Evolutionary conservation across 768 basidiomycete species (phyloP).

Genomic region (Suillus discolor): DNA sequence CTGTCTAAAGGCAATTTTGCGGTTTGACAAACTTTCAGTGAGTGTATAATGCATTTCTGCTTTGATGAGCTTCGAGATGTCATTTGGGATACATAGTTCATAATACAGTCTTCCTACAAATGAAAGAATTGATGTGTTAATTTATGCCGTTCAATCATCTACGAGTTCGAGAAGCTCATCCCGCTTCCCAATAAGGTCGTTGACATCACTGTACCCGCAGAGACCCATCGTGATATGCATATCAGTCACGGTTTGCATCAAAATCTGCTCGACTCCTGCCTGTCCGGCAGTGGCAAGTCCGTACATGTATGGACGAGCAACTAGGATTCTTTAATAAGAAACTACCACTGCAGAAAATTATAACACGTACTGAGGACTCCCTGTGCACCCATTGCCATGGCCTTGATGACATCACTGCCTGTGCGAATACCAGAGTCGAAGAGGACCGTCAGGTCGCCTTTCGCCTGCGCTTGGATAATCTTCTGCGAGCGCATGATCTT

Average conservation of each 20-base stretch:
- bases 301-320: slow-evolving; percentile 77
- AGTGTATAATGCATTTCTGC: neutral
- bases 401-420: slow-evolving; percentile 83
- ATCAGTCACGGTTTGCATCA: slow-evolving; percentile 69
- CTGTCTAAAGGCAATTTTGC: neutral
- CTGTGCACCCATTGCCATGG: slow-evolving; percentile 84
- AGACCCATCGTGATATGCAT: slow-evolving; percentile 66
- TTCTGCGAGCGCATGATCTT: slow-evolving; percentile 64
- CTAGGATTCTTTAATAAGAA: slow-evolving; percentile 33
- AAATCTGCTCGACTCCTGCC: slow-evolving; percentile 73
- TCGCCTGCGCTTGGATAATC: slow-evolving; percentile 56
- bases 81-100: neutral
- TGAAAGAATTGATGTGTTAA: neutral
- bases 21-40: neutral
- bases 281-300: slow-evolving; percentile 72
- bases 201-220: slow-evolving; percentile 56
- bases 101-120: neutral
- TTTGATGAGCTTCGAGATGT: neutral
- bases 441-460: slow-evolving; percentile 68
- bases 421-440: slow-evolving; percentile 77
- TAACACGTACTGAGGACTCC: slow-evolving; percentile 65
- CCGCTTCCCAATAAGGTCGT: slow-evolving; percentile 63
- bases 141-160: neutral
- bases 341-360: neutral
- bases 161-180: slow-evolving; percentile 26